Conservation (phyloP, 208 protist species). For the Leishmania braziliensis region DNA sequence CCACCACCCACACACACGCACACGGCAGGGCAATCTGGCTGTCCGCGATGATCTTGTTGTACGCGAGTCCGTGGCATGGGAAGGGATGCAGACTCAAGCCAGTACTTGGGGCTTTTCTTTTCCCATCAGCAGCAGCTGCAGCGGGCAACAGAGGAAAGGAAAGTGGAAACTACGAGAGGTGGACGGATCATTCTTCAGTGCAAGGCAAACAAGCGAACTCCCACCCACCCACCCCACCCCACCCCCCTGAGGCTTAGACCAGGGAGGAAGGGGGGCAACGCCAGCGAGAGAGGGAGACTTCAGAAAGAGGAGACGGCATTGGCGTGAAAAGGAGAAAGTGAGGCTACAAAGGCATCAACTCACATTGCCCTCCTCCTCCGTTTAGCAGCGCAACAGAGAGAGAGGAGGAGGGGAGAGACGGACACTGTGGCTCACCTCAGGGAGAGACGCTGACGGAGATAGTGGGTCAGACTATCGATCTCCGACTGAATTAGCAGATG, state of each 20-base stretch:
- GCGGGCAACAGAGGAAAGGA: not conserved
- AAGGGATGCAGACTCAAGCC: not conserved
- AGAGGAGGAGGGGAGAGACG: not conserved
- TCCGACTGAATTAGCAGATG: not conserved
- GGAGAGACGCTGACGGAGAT: not conserved
- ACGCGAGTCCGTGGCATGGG: not conserved
- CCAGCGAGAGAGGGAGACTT: not conserved
- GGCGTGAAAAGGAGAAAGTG: not conserved
- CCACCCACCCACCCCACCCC: not conserved
- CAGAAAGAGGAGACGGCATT: not conserved
- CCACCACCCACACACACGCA: not conserved
- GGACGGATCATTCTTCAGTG: not conserved
- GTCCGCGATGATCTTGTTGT: not conserved
- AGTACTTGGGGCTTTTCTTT: not conserved
- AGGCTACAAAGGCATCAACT: not conserved
- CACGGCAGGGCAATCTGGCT: not conserved
- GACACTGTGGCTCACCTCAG: not conserved
- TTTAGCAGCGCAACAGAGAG: not conserved
- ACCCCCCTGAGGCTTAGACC: not conserved
- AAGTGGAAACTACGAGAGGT: not conserved
- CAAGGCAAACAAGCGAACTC: not conserved
- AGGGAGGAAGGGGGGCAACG: not conserved
- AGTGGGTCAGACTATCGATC: constrained; percentile 1
- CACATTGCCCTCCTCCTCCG: not conserved
- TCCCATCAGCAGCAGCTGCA: not conserved